Base-by-base conservation (phyloP, 352 stramenopile genomes). In the Phytophthora citricola region DNA sequence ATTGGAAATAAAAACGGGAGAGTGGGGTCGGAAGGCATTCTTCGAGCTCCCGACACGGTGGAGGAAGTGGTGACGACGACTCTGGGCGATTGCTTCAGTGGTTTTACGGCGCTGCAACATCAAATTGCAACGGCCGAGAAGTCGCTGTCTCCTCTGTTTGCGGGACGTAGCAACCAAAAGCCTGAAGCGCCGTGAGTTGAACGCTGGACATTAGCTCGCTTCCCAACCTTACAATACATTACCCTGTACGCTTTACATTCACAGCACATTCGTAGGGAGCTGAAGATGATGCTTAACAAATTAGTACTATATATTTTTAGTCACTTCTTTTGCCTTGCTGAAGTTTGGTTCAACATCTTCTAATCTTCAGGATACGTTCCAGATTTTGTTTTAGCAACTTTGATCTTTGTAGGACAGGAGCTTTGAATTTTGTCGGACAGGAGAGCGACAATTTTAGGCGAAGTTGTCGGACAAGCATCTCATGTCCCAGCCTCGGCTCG, bases 21-120 rank as follows among this genome's bases (percentile, higher is more conserved):
- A 4, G 36, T 54, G 43, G 57, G 50, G 15, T 71, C 63, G 3
- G 48, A 63, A 40, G 48, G 63, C 34, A 63, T 67, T 46, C 57
- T 71, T 26, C 57, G 63, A 63, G 48, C 44, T 39, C 31, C 61
- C 0, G 62, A 73, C 44, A 76, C 71, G 20, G 58, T 75, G n/a
- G 71, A 76, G 52, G 45, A 57, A 47, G 71, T 79, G 26, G 66
- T 79, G 57, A 49, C 45, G 11, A 47, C 24, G 29, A 76, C 66
- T 41, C 31, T 79, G 12, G 50, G 41, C 29, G 61, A 75, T 26
- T 71, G 45, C 55, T 75, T 79, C 34, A 31, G 58, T 41, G 58
- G 62, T 0, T 75, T 79, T 36, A 48, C 24, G 27, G 49, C 48
- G 5, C 58, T 79, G 49, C 61, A 76, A 34, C 59, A 66, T 57